phyloP scores from a whole-genome alignment of 192 early-diverging fungal genomes.

The Backusella morwellensis region DNA sequence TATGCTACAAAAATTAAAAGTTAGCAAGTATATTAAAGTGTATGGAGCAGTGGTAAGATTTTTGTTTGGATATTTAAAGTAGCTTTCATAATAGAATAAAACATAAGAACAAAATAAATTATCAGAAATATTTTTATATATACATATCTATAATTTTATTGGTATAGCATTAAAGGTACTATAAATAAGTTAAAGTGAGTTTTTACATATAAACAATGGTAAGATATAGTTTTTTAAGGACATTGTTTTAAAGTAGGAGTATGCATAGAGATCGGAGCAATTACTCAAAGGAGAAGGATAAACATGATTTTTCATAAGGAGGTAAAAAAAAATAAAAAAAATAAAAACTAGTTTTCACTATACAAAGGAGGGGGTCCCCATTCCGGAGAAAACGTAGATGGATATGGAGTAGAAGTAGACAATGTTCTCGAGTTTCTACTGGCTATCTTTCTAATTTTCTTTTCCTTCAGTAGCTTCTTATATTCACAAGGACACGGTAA shows the following conservation, averaged over 20 bases:
- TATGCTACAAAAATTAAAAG: too few species aligned
- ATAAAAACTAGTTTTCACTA: not conserved
- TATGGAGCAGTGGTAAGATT: too few species aligned
- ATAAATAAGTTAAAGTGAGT: not conserved
- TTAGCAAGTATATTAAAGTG: too few species aligned
- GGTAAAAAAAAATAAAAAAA: not conserved
- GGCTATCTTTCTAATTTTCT: not conserved
- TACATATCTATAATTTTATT: not conserved
- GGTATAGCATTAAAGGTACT: not conserved
- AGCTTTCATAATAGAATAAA: too few species aligned
- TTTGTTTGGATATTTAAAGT: too few species aligned
- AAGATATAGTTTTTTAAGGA: not conserved
- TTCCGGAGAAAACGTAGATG: not conserved
- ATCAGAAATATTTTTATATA: not conserved
- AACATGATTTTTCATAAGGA: not conserved
- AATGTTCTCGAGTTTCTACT: not conserved
- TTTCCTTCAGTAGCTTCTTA: not conserved
- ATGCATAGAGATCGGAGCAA: not conserved
- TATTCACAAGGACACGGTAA: conserved; percentile 20
- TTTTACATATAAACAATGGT: not conserved
- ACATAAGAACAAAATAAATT: not conserved
- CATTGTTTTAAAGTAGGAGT: not conserved
- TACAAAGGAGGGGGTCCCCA: conserved; percentile 24
- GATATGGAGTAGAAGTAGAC: not conserved
- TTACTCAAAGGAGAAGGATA: not conserved